Conservation (phyloP, 306 rosid genomes). For the Quercus suber region DNA sequence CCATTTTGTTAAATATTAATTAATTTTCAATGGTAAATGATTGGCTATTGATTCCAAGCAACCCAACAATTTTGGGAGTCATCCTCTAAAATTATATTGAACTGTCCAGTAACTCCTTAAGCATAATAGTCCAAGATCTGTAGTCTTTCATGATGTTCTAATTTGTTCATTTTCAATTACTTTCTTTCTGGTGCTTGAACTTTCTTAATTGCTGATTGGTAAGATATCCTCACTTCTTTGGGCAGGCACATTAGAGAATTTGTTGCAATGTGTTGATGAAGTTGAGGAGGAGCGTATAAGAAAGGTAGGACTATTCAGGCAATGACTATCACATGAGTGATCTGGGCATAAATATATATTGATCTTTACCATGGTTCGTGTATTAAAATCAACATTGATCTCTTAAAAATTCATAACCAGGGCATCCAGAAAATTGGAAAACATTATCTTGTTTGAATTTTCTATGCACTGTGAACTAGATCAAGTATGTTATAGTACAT, state of each 20-base stretch:
- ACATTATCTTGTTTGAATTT: not conserved
- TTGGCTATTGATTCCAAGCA: not conserved
- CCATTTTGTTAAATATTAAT: not conserved
- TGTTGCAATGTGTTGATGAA: constrained; percentile 79
- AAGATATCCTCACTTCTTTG: constrained; percentile 21
- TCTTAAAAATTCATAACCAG: not conserved
- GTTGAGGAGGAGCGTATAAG: constrained; percentile 73
- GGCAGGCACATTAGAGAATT: constrained; percentile 75
- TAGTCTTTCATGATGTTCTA: not conserved
- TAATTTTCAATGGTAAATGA: not conserved
- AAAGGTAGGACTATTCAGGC: constrained; percentile 46
- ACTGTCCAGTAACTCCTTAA: not conserved
- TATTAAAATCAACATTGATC: not conserved
- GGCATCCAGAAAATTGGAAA: not conserved
- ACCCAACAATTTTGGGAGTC: not conserved
- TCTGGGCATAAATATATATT: not conserved
- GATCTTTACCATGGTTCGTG: not conserved
- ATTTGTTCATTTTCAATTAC: constrained; percentile 3
- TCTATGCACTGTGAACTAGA: not conserved
- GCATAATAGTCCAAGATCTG: not conserved
- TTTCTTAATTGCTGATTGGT: not conserved
- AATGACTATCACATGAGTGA: not conserved
- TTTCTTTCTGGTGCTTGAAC: constrained; percentile 4
- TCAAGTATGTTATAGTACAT: not conserved
- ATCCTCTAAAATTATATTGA: not conserved